phyloP scores from a whole-genome alignment of 2,329 filamentous ascomycete species.

The Colletotrichum chlorophyti region DNA sequence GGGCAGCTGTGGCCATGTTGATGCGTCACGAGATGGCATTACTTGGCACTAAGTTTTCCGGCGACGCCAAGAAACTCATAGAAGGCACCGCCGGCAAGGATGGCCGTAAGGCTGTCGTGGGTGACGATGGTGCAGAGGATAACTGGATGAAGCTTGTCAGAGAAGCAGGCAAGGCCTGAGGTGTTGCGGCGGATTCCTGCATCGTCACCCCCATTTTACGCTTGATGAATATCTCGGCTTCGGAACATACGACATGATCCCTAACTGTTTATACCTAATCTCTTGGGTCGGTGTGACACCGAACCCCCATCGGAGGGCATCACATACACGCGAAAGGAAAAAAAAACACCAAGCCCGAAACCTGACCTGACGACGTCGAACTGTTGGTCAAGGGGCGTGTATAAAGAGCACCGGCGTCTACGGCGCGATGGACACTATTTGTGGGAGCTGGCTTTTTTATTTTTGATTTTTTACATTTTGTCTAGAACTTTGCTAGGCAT shows the following conservation, averaged over 20 bases:
- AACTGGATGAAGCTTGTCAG: constrained; percentile 50
- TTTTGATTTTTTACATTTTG: constrained; percentile 3
- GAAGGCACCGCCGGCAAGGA: constrained; percentile 32
- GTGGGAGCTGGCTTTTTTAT: constrained; percentile 22
- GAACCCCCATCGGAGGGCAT: constrained; percentile 12
- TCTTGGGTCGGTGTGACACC: constrained; percentile 11
- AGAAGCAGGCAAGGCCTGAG: constrained; percentile 45
- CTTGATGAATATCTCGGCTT: constrained; percentile 25
- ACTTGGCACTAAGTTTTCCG: constrained; percentile 51
- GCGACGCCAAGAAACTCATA: constrained; percentile 51
- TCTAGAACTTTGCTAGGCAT: too few relatives aligned
- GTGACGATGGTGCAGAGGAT: constrained; percentile 53
- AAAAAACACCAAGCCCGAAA: constrained; percentile 2
- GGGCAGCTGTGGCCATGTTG: constrained; percentile 74
- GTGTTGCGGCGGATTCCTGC: neutral
- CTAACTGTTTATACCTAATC: constrained; percentile 30
- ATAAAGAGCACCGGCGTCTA: constrained; percentile 28
- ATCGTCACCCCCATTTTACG: constrained; percentile 2
- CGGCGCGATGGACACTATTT: constrained; percentile 23
- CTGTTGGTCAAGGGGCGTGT: constrained; percentile 10
- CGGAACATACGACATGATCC: constrained; percentile 28
- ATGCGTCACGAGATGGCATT: constrained; percentile 58
- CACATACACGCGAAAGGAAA: constrained; percentile 4
- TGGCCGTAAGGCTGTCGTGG: constrained; percentile 25
- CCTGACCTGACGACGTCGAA: neutral